A percentile compares a stretch with the other conserved stretches of the same genome.
Conservation (phyloP, 768 basidiomycete genomes). For the Russula sp. region DNA sequence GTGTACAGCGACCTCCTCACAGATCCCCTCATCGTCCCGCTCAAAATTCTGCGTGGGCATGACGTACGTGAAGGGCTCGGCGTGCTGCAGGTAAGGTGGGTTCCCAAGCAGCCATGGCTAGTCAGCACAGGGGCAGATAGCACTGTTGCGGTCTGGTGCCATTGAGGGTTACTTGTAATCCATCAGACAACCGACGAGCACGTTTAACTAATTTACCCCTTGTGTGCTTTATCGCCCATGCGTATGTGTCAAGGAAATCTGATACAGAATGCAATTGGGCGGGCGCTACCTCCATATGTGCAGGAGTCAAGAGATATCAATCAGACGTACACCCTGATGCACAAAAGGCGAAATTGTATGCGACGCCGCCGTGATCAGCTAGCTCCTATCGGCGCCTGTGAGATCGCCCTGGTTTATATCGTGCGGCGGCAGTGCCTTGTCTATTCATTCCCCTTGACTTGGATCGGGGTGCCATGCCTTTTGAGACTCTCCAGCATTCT, state of each 20-base stretch:
- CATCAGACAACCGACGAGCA: neutral
- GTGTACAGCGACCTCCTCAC: slow-evolving; percentile 95
- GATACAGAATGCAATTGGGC: slow-evolving; percentile 7
- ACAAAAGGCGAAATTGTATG: neutral
- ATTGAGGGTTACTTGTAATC: slow-evolving; percentile 34
- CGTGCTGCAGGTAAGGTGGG: slow-evolving; percentile 89
- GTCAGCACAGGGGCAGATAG: slow-evolving; percentile 93
- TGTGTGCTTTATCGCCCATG: slow-evolving; percentile 31
- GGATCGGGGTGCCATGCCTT: slow-evolving; percentile 56
- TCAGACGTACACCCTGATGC: neutral
- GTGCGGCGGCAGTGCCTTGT: slow-evolving; percentile 55
- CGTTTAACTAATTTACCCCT: neutral
- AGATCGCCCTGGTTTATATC: slow-evolving; percentile 63
- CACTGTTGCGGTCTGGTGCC: slow-evolving; percentile 81
- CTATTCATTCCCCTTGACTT: slow-evolving; percentile 55
- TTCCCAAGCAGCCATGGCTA: slow-evolving; percentile 85
- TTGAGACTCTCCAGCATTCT: slow-evolving; percentile 78
- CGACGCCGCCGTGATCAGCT: neutral
- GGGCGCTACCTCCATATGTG: slow-evolving; percentile 13
- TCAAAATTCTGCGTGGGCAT: slow-evolving; percentile 96
- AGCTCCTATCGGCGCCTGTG: slow-evolving; percentile 58
- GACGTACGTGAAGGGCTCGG: slow-evolving; percentile 79
- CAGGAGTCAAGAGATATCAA: neutral
- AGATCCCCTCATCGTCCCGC: slow-evolving; percentile 93
- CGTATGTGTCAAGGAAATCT: slow-evolving; percentile 7